Base-by-base conservation (phyloP, 2,329 filamentous ascomycete species). In the Gnomoniopsis smithogilvyi region DNA sequence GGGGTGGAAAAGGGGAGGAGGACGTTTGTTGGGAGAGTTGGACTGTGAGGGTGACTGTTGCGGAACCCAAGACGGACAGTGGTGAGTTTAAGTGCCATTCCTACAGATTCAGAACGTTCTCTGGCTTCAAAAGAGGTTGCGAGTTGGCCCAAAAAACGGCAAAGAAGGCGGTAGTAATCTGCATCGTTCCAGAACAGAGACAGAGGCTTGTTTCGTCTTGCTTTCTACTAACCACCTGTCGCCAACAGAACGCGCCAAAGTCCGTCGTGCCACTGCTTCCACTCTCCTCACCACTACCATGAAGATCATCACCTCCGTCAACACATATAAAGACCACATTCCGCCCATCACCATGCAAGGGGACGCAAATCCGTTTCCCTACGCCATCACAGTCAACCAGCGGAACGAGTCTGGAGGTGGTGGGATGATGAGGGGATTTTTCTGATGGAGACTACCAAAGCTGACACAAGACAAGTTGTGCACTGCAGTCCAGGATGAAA, bases 21-120 rank as follows among this genome's bases (percentile, higher is more conserved):
- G 93, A 97, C 73, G 87, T 97, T 19, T 96, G 92, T 73, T 99
- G 95, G 95, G 95, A 98, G 80, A 87, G 86, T 69, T 99, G 95
- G 95, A 92, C 90, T 48, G 77, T 99, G 65, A 91, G 96, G 73
- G 90, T 98, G 53, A 96, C 92, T n/a, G 86, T 97, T 57, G 91
- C 92, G 11, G 92, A 92, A 67, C 93, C 94, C 33, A 81, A 89
- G 69, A 96, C 91, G 12, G 94, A 98, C 69, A 90, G 86, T 64
- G 92, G 92, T 96, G 77, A 67, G 87, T 70, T 47, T 19, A 51
- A 30, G 58, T 48, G 19, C 8, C 56, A 58, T 36, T 24, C 15
- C 62, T 53, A 43, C 26, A 12, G 46, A 50, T 61, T 57, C 19
- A 54, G 24, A 51, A 22, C 10, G 15, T 49, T 54, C 51, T 59